Evolutionary conservation across 2,329 filamentous ascomycete genomes (phyloP), one percentile per base, ranked within the genome.

Genomic region (Xylariales sp.): DNA sequence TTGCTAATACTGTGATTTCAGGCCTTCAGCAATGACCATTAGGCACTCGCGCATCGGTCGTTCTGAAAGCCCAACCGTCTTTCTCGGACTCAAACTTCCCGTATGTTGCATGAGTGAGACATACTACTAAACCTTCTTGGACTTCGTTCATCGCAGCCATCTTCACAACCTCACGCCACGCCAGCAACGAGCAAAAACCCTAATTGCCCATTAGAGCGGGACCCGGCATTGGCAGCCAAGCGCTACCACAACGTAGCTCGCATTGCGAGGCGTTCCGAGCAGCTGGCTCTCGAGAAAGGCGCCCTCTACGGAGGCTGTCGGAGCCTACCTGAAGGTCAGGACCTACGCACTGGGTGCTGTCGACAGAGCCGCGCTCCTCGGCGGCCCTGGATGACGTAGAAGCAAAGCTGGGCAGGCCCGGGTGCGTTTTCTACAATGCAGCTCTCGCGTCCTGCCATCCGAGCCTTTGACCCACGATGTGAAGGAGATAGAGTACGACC

Each of bases 381-480:
- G 47, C n/a, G 10, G 62, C 62, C 0, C 57, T 77, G 4, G 51
- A 60, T 5, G 55, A 70, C 27, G 60, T 71, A 4, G 68, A 68
- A n/a, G 46, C 44, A 2, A 57, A 61, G 1, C 58, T 65, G 34
- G 67, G 66, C 14, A 58, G 59, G n/a, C 55, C 74, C 2, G 68
- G 74, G 34, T 68, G 67, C 16, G 59, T 77, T 3, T 65, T 74
- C 31, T 77, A 69, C 61, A 78, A 78, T 47, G 71, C 73, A 1
- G 74, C 73, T 3, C 56, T n/a, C n/a, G 69, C 1, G 68, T 77
- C 1, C 61, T 61, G 5, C 61, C 64, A 0, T 65, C 62, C 18
- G 55, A 61, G 3, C 57, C 71, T 1, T 53, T 76, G 5, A 58
- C 64, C 24, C 65, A 67, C 36, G 52, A 50, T 2, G 59, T 70